Conservation (phyloP, 179 eudicot genomes). For the Silene noctiflora region DNA sequence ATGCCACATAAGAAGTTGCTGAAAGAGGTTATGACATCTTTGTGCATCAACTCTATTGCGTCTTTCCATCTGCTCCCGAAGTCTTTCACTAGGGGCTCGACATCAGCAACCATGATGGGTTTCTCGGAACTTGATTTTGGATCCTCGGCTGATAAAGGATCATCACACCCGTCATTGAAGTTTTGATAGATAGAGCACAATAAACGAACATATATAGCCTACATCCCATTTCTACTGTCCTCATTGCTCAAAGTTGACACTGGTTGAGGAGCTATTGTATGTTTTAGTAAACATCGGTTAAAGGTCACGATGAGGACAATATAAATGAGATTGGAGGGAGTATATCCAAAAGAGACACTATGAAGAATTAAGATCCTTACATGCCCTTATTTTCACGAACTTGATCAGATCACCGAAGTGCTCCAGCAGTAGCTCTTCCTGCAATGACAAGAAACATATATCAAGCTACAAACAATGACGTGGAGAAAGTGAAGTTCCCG, state of each 20-base stretch:
- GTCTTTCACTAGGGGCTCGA: constrained; percentile 94
- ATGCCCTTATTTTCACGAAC: constrained; percentile 86
- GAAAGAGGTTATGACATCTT: constrained; percentile 88
- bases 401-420: constrained; percentile 82
- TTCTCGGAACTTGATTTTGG: constrained; percentile 57
- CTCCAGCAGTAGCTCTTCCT: constrained; percentile 88
- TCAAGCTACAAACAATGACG: neutral
- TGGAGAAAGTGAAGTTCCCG: neutral
- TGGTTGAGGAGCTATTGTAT: too few species aligned
- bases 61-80: constrained; percentile 94
- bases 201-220: neutral
- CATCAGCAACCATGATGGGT: constrained; percentile 63
- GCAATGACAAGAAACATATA: constrained; percentile 23
- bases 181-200: neutral
- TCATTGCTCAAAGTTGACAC: too few species aligned
- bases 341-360: too few species aligned
- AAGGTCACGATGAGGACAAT: too few species aligned
- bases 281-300: too few species aligned
- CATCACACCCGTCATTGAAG: neutral
- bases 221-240: too few species aligned
- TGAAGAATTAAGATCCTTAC: constrained; percentile 38
- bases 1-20: constrained; percentile 98
- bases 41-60: constrained; percentile 96
- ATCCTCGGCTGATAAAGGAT: constrained; percentile 67
- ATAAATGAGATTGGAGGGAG: too few species aligned